Conservation (phyloP, 257 asterid species). For the Dorcoceras hygrometricum region DNA sequence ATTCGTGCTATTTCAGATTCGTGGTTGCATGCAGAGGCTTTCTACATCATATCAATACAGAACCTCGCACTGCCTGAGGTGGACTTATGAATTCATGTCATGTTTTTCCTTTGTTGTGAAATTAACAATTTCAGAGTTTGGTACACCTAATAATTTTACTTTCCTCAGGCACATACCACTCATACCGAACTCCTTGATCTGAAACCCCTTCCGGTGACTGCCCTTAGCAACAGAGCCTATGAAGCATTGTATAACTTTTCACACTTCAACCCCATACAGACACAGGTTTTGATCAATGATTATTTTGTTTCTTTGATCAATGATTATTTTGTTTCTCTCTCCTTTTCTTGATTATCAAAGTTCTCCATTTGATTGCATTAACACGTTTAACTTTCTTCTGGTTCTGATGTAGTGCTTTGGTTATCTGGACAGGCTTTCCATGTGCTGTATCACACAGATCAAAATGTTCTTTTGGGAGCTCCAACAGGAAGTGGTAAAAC, state of each 20-base stretch:
- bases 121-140: conserved; percentile 8
- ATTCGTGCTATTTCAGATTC: conserved; percentile 95
- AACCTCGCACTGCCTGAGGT: conserved; percentile 97
- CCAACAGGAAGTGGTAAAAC: conserved; percentile 99
- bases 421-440: conserved; percentile 80
- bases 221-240: conserved; percentile 74
- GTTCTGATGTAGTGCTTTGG: conserved; percentile 26
- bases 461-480: conserved; percentile 96
- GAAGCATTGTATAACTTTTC: conserved; percentile 84
- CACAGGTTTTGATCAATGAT: conserved; percentile 59
- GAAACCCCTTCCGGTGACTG: conserved; percentile 97
- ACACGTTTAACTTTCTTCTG: conserved; percentile 23
- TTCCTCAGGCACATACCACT: conserved; percentile 69
- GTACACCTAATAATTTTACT: conserved; percentile 10
- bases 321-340: conserved; percentile 2
- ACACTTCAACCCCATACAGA: conserved; percentile 96
- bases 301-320: not conserved
- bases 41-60: conserved; percentile 77
- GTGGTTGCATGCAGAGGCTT: conserved; percentile 92
- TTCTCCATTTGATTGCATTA: conserved; percentile 8
- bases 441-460: conserved; percentile 81
- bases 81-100: conserved; percentile 23
- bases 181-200: conserved; percentile 97
- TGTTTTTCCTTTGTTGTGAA: conserved; percentile 20
- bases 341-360: not conserved